Percentiles rank a stretch among this genome's conserved stretches.
phyloP scores from a whole-genome alignment of 2,329 filamentous ascomycete species.

The Cercospora sojina region DNA sequence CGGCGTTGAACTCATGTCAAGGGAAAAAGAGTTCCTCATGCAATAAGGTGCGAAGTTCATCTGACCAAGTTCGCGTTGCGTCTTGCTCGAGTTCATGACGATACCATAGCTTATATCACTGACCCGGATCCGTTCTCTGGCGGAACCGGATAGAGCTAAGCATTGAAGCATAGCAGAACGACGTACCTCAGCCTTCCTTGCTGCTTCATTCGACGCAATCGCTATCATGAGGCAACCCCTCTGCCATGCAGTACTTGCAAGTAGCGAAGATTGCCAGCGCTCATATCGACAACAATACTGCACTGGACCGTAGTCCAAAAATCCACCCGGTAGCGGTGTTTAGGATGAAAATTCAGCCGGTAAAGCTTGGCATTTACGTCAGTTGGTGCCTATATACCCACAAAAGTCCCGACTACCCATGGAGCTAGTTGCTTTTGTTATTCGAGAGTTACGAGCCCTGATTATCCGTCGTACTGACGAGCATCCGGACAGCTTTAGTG shows the following conservation, averaged over 20 bases:
- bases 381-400: not conserved
- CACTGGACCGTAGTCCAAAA: not conserved
- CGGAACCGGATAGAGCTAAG: not conserved
- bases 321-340: not conserved
- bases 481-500: no score
- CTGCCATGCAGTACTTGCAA: not conserved
- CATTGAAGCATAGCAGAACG: not conserved
- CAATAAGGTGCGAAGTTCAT: no score
- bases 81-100: not conserved
- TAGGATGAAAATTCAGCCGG: not conserved
- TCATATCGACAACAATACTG: not conserved
- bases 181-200: no score
- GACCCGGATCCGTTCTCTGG: not conserved
- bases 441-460: not conserved
- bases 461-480: no score
- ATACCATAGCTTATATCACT: not conserved
- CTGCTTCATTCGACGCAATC: not conserved
- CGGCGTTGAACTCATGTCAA: no score
- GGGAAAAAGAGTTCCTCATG: no score
- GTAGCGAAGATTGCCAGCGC: not conserved
- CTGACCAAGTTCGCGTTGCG: no score
- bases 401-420: not conserved
- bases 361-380: not conserved
- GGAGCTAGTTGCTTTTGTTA: not conserved
- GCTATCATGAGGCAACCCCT: not conserved